Evolutionary conservation across 2,329 filamentous ascomycete species (phyloP).

Genomic region (Exophiala sp.): DNA sequence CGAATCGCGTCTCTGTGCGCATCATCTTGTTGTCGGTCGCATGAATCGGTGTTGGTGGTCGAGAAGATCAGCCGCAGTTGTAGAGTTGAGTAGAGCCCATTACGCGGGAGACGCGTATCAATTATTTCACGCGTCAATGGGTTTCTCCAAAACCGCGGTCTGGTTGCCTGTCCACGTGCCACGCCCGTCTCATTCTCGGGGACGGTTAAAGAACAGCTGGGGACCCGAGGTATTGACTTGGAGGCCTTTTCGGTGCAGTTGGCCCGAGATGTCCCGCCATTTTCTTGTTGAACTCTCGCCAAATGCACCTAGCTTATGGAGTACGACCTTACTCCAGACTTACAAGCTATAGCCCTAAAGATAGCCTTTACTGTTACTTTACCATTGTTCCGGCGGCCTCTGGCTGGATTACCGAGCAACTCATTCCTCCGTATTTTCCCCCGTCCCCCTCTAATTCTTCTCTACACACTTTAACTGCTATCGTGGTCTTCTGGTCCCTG

Average conservation of each 20-base stretch:
- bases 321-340: too few species aligned
- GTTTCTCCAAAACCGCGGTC: not conserved
- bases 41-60: not conserved
- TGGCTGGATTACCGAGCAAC: not conserved
- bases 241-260: too few species aligned
- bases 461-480: not conserved
- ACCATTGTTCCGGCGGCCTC: not conserved
- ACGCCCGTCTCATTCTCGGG: too few species aligned
- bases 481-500: too few species aligned
- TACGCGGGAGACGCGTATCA: not conserved
- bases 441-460: not conserved
- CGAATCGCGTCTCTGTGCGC: constrained; percentile 44
- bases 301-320: too few species aligned
- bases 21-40: constrained; percentile 36
- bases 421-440: not conserved
- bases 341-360: not conserved
- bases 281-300: too few species aligned
- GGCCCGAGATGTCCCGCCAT: too few species aligned
- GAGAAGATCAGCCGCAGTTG: not conserved
- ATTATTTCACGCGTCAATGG: not conserved
- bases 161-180: not conserved
- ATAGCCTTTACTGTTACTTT: not conserved
- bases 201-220: too few species aligned
- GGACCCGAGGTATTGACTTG: too few species aligned
- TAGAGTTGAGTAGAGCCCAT: not conserved